Conservation (phyloP, 805 yeast genomes). For the Starmerella apicola region DNA sequence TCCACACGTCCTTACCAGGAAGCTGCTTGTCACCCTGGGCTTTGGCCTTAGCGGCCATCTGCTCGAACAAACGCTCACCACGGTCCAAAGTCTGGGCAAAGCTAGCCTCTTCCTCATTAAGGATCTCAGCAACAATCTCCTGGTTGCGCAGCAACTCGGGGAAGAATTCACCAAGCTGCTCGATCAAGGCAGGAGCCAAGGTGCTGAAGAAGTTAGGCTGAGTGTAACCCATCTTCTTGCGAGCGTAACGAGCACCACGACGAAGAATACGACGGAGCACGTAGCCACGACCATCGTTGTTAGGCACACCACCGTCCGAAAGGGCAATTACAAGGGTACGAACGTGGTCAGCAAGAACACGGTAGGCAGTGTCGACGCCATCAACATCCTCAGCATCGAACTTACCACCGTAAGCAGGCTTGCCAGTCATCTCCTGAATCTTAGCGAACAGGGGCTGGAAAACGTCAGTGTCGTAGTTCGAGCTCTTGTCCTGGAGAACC, state of each 20-base stretch:
- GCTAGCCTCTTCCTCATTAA: slow-evolving; percentile 91
- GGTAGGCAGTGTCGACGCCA: slow-evolving; percentile 94
- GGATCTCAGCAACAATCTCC: slow-evolving; percentile 69
- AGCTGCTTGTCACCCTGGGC: slow-evolving; percentile 62
- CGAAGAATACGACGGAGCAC: slow-evolving; percentile 93
- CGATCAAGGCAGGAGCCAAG: slow-evolving; percentile 84
- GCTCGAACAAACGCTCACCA: slow-evolving; percentile 93
- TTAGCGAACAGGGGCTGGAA: slow-evolving; percentile 76
- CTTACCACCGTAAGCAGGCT: slow-evolving; percentile 79
- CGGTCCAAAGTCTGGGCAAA: slow-evolving; percentile 92
- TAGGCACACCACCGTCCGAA: slow-evolving; percentile 98
- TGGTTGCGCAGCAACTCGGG: slow-evolving; percentile 76
- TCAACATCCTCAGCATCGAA: slow-evolving; percentile 87
- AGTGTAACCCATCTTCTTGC: slow-evolving; percentile 92
- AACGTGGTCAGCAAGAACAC: slow-evolving; percentile 97
- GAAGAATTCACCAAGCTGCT: slow-evolving; percentile 74
- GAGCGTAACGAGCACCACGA: slow-evolving; percentile 94
- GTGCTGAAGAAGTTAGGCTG: slow-evolving; percentile 88
- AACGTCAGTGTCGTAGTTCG: slow-evolving; percentile 96
- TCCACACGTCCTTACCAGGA: slow-evolving; percentile 94
- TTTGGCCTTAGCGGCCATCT: slow-evolving; percentile 74
- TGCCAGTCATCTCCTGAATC: slow-evolving; percentile 89
- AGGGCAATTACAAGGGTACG: slow-evolving; percentile 93
- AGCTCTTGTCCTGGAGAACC: slow-evolving; percentile 74
- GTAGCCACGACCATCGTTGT: slow-evolving; percentile 98